These are phyloP conservation scores for Tricholoma matsutake DNA, from an alignment of 768 basidiomycete species.

Conservation along the genomic window DNA sequence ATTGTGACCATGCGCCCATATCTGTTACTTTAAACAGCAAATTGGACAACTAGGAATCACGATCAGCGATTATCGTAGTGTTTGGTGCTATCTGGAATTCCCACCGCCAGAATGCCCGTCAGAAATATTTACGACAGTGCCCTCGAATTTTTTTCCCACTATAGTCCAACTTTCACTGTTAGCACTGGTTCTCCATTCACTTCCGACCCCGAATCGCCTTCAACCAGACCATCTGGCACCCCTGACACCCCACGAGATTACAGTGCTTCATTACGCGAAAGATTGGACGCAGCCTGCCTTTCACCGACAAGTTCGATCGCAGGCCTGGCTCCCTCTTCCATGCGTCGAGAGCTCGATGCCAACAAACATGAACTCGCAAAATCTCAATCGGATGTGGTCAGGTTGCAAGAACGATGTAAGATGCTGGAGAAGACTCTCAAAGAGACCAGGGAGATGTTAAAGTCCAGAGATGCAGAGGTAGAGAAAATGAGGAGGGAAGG, in stretches of 20 bases:
- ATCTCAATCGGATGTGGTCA: constrained; percentile 50
- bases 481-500: constrained; percentile 45
- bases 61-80: constrained; percentile 37
- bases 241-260: constrained; percentile 43
- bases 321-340: constrained; percentile 37
- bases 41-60: constrained; percentile 10
- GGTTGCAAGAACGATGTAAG: constrained; percentile 60
- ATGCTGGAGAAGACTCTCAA: constrained; percentile 60
- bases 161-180: constrained; percentile 33
- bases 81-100: constrained; percentile 32
- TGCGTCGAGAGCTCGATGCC: constrained; percentile 57
- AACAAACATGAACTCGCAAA: constrained; percentile 54
- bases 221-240: constrained; percentile 26
- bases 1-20: constrained; percentile 15
- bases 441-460: constrained; percentile 61
- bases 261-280: constrained; percentile 43
- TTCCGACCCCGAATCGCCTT: constrained; percentile 18
- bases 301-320: constrained; percentile 40
- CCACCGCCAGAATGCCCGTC: constrained; percentile 42
- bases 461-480: constrained; percentile 56
- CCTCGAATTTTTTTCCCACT: constrained; percentile 56
- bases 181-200: constrained; percentile 22
- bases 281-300: constrained; percentile 45
- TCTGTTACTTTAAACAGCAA: constrained; percentile 16
- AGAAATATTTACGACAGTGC: constrained; percentile 49